Conservation (phyloP, 306 rosid species). For the Begonia fuchsioides region DNA sequence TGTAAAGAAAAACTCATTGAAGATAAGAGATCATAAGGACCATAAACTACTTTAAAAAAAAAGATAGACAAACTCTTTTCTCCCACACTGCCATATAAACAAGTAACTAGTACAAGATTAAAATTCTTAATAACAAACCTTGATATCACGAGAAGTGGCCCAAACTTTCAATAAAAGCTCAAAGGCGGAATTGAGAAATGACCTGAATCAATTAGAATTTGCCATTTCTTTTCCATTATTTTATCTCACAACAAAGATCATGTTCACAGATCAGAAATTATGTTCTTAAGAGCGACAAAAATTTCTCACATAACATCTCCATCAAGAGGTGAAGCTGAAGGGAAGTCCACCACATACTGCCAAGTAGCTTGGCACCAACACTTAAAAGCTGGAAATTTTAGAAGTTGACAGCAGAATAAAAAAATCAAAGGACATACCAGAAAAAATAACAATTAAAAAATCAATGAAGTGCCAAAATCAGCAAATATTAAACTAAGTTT, state of each 20-base stretch:
- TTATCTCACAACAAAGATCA: conserved; percentile 19
- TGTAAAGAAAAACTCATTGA: too few relatives aligned
- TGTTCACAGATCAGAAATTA: conserved; percentile 1
- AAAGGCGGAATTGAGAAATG: conserved; percentile 87
- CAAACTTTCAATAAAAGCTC: conserved; percentile 88
- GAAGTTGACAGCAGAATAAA: too few relatives aligned
- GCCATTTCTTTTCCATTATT: background rate
- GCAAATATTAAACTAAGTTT: background rate
- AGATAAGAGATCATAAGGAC: too few relatives aligned
- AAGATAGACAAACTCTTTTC: too few relatives aligned
- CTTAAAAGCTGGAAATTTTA: conserved; percentile 62
- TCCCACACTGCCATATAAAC: too few relatives aligned
- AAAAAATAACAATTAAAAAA: conserved; percentile 3
- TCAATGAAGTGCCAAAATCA: conserved; percentile 1
- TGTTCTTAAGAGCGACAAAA: conserved; percentile 7
- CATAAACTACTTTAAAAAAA: too few relatives aligned
- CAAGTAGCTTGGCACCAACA: conserved; percentile 99
- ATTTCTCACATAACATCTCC: conserved; percentile 83
- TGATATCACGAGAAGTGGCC: conserved; percentile 84
- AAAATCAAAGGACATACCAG: conserved; percentile 7
- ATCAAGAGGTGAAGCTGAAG: conserved; percentile 51
- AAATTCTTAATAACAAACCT: conserved; percentile 26
- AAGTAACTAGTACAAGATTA: too few relatives aligned
- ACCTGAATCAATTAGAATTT: conserved; percentile 34
- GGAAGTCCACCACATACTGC: conserved; percentile 62